Base-by-base conservation (phyloP, 768 basidiomycete genomes). In the Galerina sulciceps region DNA sequence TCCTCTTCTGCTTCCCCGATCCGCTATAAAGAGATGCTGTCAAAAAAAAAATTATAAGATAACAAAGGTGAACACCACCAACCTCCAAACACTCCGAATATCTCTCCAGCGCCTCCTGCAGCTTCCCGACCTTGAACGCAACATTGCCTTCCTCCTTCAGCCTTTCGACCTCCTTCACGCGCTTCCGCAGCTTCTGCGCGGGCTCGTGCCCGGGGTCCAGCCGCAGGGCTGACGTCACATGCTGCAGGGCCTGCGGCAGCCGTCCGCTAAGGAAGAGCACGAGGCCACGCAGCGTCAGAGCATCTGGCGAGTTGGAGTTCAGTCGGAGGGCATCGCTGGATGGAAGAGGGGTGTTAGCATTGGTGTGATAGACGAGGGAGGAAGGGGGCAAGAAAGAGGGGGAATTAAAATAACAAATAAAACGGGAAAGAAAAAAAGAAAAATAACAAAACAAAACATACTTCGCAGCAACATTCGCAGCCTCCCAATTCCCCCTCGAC, bases 111-210 rank as follows among this genome's bases (percentile, higher is more conserved):
- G 94, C 94, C 18, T 90, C 88, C 26, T 79, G 65, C 35, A 85
- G 73, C 56, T 78, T 78, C 2, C 82, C 81, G 0, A 67, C 55
- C 72, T 94, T 93, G 75, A 95, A 96, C 1, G 85, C 80, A 1
- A 71, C 66, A 62, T 96, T 95, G 0, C 94, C 94, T 61, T 93
- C 93, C 61, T 94, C 93, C 67, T 95, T 95, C 42, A 90, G 69
- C 57, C 85, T 78, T 60, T 96, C 93, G 15, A 96, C 85, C 35
- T 91, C 90, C 64, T 89, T 90, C n/a, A 92, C 81, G 6, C 91
- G 85, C 70, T 87, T 90, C 42, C 93, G 83, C 53, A 94, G 74
- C 43, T 81, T 82, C 59, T 86, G 84, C 0, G 93, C 92, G 6
- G 76, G 77, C 58, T 85, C 85, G 65, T 91, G 84, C 13, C 88